A percentile compares a stretch with the other conserved stretches of the same genome.
phyloP scores from a whole-genome alignment of 169 alveolate genomes.

The Cyclospora cayetanensis region DNA sequence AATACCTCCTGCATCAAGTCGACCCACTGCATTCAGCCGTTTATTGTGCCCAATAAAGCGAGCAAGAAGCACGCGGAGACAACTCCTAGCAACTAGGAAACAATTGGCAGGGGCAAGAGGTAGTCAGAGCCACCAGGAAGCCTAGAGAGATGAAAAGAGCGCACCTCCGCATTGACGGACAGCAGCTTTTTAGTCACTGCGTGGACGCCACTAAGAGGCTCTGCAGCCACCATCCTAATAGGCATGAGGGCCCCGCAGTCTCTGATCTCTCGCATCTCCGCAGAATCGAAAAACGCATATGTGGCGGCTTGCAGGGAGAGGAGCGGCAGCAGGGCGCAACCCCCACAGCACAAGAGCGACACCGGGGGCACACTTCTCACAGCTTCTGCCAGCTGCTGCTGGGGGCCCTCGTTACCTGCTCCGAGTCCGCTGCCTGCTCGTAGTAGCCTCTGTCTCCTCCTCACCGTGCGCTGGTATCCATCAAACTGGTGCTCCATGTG shows the following conservation, averaged over 20 bases:
- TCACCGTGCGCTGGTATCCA: background rate
- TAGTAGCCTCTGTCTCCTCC: background rate
- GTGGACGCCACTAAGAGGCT: slow-evolving; percentile 10
- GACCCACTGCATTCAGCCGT: background rate
- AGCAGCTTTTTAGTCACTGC: slow-evolving; percentile 13
- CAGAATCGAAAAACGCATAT: background rate
- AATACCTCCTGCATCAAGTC: background rate
- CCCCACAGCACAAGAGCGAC: background rate
- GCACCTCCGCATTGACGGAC: slow-evolving; percentile 26
- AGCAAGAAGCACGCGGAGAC: no score
- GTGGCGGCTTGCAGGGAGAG: slow-evolving; percentile 31
- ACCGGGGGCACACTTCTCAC: background rate
- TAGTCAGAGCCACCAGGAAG: background rate
- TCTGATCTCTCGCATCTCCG: slow-evolving; percentile 16
- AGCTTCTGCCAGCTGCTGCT: background rate
- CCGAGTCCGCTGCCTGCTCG: background rate
- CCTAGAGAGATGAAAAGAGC: background rate
- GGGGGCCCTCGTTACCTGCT: background rate
- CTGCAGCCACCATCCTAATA: background rate
- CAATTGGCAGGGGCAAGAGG: background rate
- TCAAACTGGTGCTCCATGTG: background rate
- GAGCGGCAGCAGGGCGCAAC: slow-evolving; percentile 53
- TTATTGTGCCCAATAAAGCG: background rate
- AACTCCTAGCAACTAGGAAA: background rate
- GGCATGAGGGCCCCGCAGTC: slow-evolving; percentile 22